These are phyloP conservation scores for Pharnaceum exiguum DNA, from an alignment of 148 eudicot genomes.

Conservation along the genomic window DNA sequence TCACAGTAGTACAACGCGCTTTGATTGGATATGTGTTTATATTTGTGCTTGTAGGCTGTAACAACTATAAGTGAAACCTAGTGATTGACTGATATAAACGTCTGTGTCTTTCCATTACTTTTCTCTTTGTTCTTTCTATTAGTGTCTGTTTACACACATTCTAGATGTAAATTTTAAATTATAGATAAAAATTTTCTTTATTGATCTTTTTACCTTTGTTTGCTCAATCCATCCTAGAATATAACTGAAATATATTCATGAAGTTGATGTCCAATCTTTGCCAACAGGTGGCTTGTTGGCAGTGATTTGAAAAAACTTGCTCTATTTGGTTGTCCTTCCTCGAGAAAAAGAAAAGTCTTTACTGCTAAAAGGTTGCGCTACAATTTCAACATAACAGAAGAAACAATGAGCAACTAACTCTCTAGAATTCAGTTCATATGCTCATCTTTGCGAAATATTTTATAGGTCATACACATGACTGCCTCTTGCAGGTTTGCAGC, in stretches of 20 bases:
- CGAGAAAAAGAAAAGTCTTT: conserved; percentile 35
- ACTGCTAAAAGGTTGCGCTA: conserved; percentile 61
- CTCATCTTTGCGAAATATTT: neutral
- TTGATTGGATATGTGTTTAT: too few relatives aligned
- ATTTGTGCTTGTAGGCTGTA: too few relatives aligned
- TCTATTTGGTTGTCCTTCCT: conserved; percentile 72
- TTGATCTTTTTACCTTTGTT: too few relatives aligned
- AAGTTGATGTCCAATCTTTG: neutral
- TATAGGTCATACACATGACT: neutral
- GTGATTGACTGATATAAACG: too few relatives aligned
- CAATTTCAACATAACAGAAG: conserved; percentile 48
- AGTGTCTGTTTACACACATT: too few relatives aligned
- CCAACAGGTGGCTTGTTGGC: conserved; percentile 66
- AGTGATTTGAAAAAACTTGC: conserved; percentile 69
- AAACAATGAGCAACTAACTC: conserved; percentile 35
- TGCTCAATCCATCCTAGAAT: neutral
- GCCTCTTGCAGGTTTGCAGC: conserved; percentile 51
- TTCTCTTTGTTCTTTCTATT: too few relatives aligned
- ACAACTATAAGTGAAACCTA: too few relatives aligned
- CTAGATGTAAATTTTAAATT: too few relatives aligned
- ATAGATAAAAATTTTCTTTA: too few relatives aligned
- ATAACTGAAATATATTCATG: too few relatives aligned
- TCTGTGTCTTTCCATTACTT: too few relatives aligned
- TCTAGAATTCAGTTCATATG: neutral
- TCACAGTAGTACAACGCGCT: too few relatives aligned